These are phyloP conservation scores for Aspergillus fijiensis DNA, from an alignment of 2,329 filamentous ascomycete genomes.

Conservation along the genomic window DNA sequence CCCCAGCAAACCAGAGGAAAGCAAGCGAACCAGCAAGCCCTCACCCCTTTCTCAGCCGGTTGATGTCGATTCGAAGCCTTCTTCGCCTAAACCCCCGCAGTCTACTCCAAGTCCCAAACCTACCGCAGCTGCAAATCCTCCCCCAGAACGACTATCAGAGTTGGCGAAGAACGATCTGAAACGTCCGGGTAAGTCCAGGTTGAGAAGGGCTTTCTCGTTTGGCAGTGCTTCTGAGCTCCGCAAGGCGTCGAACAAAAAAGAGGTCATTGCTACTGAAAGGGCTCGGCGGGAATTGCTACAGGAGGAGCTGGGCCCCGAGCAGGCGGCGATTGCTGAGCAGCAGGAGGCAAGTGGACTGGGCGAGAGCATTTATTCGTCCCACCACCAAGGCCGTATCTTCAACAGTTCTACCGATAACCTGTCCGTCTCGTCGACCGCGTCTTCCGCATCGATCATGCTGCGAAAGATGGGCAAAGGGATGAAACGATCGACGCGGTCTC, in stretches of 20 bases:
- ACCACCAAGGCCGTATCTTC: slow-evolving; percentile 76
- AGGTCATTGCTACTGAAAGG: slow-evolving; percentile 51
- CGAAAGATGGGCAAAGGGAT: slow-evolving; percentile 99
- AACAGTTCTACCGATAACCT: slow-evolving; percentile 91
- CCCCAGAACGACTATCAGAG: slow-evolving; percentile 81
- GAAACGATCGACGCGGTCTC: slow-evolving; percentile 86
- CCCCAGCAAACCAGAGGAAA: slow-evolving; percentile 61
- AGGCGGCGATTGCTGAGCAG: slow-evolving; percentile 84
- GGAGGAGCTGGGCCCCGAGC: slow-evolving; percentile 80
- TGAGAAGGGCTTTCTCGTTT: slow-evolving; percentile 93
- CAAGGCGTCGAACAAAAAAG: slow-evolving; percentile 64
- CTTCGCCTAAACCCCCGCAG: slow-evolving; percentile 22
- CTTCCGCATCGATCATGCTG: slow-evolving; percentile 56
- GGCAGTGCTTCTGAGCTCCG: slow-evolving; percentile 90
- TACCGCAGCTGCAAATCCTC: slow-evolving; percentile 59
- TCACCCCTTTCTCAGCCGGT: slow-evolving; percentile 73
- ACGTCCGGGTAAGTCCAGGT: slow-evolving; percentile 78
- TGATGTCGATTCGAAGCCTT: slow-evolving; percentile 45
- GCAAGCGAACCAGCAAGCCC: slow-evolving; percentile 64
- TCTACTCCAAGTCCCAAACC: slow-evolving; percentile 25
- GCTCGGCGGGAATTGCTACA: slow-evolving; percentile 63
- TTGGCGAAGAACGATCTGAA: slow-evolving; percentile 77
- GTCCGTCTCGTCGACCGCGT: slow-evolving; percentile 50
- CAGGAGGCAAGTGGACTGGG: slow-evolving; percentile 92
- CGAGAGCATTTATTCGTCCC: slow-evolving; percentile 78